These are phyloP conservation scores for Planoprotostelium fungivorum DNA, from an alignment of 78 protist species.

Conservation along the genomic window DNA sequence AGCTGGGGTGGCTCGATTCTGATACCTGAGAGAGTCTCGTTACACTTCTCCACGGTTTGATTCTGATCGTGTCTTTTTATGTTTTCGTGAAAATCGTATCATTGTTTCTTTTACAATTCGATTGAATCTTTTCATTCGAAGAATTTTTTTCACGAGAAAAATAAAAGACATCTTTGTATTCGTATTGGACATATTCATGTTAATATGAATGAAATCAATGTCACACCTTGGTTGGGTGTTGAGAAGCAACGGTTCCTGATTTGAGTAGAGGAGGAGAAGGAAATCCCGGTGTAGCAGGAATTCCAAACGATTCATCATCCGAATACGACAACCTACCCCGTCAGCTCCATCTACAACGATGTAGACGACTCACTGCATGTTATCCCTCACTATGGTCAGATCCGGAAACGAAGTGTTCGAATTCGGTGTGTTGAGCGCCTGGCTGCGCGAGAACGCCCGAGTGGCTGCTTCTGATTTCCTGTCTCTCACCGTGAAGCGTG, in stretches of 20 bases:
- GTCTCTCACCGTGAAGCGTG: neutral
- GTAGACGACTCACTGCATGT: neutral
- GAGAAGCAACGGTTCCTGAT: neutral
- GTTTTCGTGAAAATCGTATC: no score
- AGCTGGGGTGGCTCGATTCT: neutral
- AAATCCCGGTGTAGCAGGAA: neutral
- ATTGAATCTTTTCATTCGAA: no score
- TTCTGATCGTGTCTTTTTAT: no score
- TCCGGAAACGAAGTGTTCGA: neutral
- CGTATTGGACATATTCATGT: no score
- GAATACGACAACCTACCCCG: conserved; percentile 1
- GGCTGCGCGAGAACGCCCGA: neutral
- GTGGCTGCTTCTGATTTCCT: neutral
- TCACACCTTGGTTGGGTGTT: neutral
- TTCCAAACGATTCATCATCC: neutral
- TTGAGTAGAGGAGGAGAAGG: neutral
- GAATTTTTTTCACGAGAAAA: neutral
- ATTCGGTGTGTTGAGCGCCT: neutral
- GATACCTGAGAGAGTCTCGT: no score
- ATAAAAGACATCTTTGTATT: no score
- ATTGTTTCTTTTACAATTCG: no score
- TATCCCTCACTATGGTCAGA: neutral
- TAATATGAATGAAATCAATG: no score
- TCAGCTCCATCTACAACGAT: neutral
- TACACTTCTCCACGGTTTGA: no score